Evolutionary conservation across 495 filamentous ascomycete species (phyloP).

Genomic region (Penicillium chermesinum): DNA sequence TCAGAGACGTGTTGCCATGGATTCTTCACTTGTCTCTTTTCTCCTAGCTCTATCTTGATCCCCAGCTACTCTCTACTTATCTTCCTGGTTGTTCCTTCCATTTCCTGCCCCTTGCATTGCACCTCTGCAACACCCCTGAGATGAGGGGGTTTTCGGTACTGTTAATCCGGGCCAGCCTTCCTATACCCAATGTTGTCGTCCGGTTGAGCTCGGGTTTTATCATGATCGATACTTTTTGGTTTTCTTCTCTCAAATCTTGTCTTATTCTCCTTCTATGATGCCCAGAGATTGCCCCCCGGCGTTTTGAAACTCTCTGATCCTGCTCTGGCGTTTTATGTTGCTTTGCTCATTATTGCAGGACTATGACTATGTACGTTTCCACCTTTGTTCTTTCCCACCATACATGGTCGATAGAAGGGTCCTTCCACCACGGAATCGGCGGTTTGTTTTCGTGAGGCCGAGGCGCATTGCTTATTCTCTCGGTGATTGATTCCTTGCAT

Average conservation of each 20-base stretch:
- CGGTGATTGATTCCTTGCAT: conserved; percentile 9
- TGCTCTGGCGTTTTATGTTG: conserved; percentile 11
- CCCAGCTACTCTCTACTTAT: conserved; percentile 16
- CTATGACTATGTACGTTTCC: conserved; percentile 22
- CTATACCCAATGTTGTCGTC: conserved; percentile 42
- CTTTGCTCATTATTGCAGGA: conserved; percentile 14
- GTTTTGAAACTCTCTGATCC: conserved; percentile 4
- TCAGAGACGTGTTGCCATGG: conserved; percentile 9
- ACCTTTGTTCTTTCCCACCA: conserved; percentile 12
- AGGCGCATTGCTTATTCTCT: not conserved
- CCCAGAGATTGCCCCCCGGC: conserved; percentile 9
- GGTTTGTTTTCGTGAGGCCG: conserved; percentile 3
- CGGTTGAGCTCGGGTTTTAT: conserved; percentile 18
- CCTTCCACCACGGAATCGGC: conserved; percentile 2
- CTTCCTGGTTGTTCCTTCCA: conserved; percentile 11
- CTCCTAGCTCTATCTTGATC: conserved; percentile 17
- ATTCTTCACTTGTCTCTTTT: conserved; percentile 9
- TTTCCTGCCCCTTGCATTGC: conserved; percentile 21
- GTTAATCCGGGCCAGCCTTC: conserved; percentile 41
- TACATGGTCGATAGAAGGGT: conserved; percentile 23
- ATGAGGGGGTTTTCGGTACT: conserved; percentile 29
- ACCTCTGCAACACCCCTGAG: conserved; percentile 23
- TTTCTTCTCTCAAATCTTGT: conserved; percentile 10
- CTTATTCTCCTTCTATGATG: not conserved
- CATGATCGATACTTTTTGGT: conserved; percentile 8